A percentile compares a stretch with the other conserved stretches of the same genome.
Evolutionary conservation across 148 eudicot species (phyloP).

Genomic region (Chenopodium album): DNA sequence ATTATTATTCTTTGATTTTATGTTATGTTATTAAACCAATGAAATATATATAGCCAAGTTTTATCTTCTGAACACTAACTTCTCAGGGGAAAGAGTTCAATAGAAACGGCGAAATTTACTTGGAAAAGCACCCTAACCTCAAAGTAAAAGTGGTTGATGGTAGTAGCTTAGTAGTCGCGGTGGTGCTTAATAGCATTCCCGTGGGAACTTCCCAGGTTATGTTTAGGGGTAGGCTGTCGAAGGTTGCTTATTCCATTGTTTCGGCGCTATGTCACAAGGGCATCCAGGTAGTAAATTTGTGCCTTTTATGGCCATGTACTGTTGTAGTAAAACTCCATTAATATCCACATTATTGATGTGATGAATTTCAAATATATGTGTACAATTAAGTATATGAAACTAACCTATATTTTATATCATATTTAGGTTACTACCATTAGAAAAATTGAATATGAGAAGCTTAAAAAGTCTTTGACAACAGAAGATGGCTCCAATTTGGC

Average conservation of each 20-base stretch:
- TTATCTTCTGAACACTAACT: too few species aligned
- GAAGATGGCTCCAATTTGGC: conserved; percentile 32
- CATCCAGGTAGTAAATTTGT: conserved; percentile 27
- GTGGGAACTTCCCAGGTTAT: conserved; percentile 52
- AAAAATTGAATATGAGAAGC: conserved; percentile 43
- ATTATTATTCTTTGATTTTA: neutral
- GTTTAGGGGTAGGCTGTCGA: conserved; percentile 47
- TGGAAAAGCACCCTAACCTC: conserved; percentile 45
- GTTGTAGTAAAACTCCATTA: too few species aligned
- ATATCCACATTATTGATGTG: too few species aligned
- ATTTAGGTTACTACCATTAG: conserved; percentile 31
- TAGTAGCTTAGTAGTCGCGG: conserved; percentile 63
- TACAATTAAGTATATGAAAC: too few species aligned
- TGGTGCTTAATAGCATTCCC: conserved; percentile 62
- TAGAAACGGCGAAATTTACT: conserved; percentile 50
- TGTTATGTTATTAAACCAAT: too few species aligned
- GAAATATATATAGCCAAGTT: too few species aligned
- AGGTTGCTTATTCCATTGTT: conserved; percentile 47
- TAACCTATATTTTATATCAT: too few species aligned
- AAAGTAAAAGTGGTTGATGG: conserved; percentile 72
- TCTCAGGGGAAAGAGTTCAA: conserved; percentile 53
- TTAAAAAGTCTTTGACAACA: conserved; percentile 26
- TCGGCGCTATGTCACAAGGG: conserved; percentile 52
- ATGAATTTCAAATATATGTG: too few species aligned
- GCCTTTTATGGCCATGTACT: too few species aligned